These are phyloP conservation scores for Ramularia endophylla DNA, from an alignment of 2,329 filamentous ascomycete genomes.

Conservation along the genomic window DNA sequence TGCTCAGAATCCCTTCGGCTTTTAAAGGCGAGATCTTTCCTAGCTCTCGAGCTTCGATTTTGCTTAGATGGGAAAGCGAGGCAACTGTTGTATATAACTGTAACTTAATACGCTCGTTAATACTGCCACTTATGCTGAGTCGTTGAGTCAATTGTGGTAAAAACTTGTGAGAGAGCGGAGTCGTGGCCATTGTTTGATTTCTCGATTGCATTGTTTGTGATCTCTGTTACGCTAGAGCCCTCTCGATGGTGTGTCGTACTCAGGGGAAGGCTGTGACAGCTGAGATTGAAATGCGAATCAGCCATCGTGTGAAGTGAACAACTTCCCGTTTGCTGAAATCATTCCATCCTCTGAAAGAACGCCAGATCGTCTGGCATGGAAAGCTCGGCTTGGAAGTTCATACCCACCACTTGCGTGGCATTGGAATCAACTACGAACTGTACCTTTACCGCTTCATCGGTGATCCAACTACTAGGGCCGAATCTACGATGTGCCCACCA, in stretches of 20 bases:
- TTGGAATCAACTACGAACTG: conserved; percentile 7
- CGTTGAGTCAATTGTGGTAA: background rate
- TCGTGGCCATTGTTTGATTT: no score
- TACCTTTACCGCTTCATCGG: conserved; percentile 9
- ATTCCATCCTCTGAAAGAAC: conserved; percentile 10
- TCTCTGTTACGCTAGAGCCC: background rate
- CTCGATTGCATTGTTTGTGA: background rate
- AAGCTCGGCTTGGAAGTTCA: conserved; percentile 9
- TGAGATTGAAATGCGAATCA: conserved; percentile 3
- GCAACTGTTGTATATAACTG: conserved; percentile 17
- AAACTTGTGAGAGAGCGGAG: no score
- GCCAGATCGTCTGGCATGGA: conserved; percentile 8
- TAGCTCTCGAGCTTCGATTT: background rate
- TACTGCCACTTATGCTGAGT: conserved; percentile 3
- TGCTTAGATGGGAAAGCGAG: conserved; percentile 9
- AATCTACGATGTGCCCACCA: conserved; percentile 9
- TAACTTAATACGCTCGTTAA: conserved; percentile 17
- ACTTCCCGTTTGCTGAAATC: no score
- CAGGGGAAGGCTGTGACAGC: background rate
- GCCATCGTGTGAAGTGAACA: background rate
- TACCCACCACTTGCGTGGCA: conserved; percentile 8
- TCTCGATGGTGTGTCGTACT: no score
- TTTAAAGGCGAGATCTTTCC: conserved; percentile 35
- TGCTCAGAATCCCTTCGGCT: conserved; percentile 65
- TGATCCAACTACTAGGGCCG: conserved; percentile 8